Evolutionary conservation across 1,284 basidiomycete genomes (phyloP).

Genomic region (Laetiporus sulphureus): DNA sequence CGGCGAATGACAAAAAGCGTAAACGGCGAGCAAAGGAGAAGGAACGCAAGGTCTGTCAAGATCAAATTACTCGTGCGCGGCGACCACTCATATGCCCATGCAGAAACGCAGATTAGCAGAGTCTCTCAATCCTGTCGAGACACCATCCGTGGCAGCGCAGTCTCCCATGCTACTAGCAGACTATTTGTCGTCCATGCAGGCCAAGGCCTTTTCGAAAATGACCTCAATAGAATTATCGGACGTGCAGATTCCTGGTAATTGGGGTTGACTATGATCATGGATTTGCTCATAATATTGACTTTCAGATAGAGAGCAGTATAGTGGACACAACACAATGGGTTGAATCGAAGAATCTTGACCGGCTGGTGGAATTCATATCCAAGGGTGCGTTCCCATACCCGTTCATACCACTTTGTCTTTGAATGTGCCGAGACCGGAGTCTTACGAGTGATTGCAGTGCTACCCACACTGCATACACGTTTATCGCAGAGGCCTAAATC

Average conservation of each 20-base stretch:
- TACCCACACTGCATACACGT: slow-evolving; percentile 63
- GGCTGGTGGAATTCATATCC: slow-evolving; percentile 64
- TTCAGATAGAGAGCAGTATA: slow-evolving; percentile 59
- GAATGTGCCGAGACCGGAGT: neutral
- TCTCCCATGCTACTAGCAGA: slow-evolving; percentile 47
- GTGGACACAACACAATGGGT: slow-evolving; percentile 69
- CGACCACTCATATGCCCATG: slow-evolving; percentile 8
- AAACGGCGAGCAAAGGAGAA: slow-evolving; percentile 70
- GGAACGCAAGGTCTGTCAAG: slow-evolving; percentile 57
- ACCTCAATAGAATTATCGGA: slow-evolving; percentile 70
- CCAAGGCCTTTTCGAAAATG: slow-evolving; percentile 55
- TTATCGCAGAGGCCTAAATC: slow-evolving; percentile 66
- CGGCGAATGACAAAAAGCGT: slow-evolving; percentile 47
- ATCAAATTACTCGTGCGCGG: slow-evolving; percentile 27
- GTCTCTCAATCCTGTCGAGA: slow-evolving; percentile 31
- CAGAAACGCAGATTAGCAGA: slow-evolving; percentile 63
- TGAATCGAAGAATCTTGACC: slow-evolving; percentile 60
- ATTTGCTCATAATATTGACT: slow-evolving; percentile 38
- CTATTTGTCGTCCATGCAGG: slow-evolving; percentile 57
- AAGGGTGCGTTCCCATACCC: slow-evolving; percentile 39
- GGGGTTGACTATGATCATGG: slow-evolving; percentile 3
- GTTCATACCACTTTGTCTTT: neutral
- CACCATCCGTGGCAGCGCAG: slow-evolving; percentile 49
- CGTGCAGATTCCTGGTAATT: slow-evolving; percentile 62
- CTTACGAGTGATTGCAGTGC: slow-evolving; percentile 34